Base-by-base conservation (phyloP, 257 asterid species). In the Solanum corneliomulleri region DNA sequence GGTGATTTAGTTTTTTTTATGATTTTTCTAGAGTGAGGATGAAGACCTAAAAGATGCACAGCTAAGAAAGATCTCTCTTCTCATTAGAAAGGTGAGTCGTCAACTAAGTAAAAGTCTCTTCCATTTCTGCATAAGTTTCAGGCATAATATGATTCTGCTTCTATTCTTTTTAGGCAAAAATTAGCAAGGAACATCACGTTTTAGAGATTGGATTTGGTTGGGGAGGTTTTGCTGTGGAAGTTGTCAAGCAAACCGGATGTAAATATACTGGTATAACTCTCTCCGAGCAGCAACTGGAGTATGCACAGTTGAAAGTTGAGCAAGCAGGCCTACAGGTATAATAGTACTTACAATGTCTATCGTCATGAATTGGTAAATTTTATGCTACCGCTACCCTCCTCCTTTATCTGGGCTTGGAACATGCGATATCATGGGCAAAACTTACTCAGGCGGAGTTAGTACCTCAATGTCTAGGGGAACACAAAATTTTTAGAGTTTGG, bases 171-270 rank as follows among this genome's bases (percentile, higher is more conserved):
- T 76, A 41, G 99, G 98, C 98, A 77, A 92, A 90, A 88, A 88
- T 97, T 35, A 85, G 89, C 42, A 91, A 92, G 87, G 90, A 92
- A 39, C 94, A 94, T 88, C 97, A 95, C 84, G 88, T 97, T 86
- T 90, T 97, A 39, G 99, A 97, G 93, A 95, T 94, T n/a, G 98
- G 99, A 37, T 91, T 95, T 76, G 99, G 99, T 35, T 95, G 98
- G 98, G 98, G 98, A 82, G 93, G 96, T 74, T 89, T 97, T 66
- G 98, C 97, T 35, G 87, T 97, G 11, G 98, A 97, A 91, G 92
- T 89, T 18, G 99, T 97, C 6, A 94, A 89, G 91, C 88, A 91
- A 90, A 94, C 98, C 1, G 96, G 98, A 41, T 97, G 99, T 89
- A 92, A 89, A 87, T 97, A 95, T 62, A 97, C 99, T 0, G 99